phyloP scores from a whole-genome alignment of 257 asterid genomes.

The Plectranthus barbatus region DNA sequence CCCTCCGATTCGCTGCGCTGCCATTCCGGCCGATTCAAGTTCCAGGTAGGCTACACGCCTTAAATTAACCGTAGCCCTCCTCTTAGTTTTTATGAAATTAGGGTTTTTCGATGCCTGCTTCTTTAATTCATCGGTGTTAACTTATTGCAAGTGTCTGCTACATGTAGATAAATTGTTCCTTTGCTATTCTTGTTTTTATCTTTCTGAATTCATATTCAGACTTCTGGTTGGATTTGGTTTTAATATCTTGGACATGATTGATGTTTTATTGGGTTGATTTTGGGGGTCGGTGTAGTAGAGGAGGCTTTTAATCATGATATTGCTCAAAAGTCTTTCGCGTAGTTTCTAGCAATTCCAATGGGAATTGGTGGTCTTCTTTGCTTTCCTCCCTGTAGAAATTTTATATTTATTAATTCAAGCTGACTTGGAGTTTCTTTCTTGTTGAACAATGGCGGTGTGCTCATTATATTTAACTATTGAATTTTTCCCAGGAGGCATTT shows the following conservation, averaged over 20 bases:
- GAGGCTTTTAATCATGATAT: not conserved
- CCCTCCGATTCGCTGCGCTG: conserved; percentile 5
- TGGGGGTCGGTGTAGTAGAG: not conserved
- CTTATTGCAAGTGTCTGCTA: not conserved
- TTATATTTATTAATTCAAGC: not conserved
- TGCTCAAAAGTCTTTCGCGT: not conserved
- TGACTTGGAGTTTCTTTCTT: not conserved
- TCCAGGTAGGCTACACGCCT: not conserved
- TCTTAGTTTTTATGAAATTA: not conserved
- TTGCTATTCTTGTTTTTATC: not conserved
- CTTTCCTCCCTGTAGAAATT: not conserved
- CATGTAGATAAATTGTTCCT: not conserved
- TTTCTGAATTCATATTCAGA: not conserved
- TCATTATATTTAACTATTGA: not conserved
- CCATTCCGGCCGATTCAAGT: conserved; percentile 7
- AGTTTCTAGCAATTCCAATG: not conserved
- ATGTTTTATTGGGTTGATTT: not conserved
- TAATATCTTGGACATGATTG: not conserved
- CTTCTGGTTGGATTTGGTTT: not conserved
- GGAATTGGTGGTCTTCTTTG: not conserved
- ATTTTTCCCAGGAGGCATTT: conserved; percentile 12
- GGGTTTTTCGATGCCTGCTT: not conserved
- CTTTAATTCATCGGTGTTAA: not conserved
- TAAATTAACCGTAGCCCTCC: not conserved
- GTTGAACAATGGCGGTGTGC: not conserved